phyloP scores from a whole-genome alignment of 352 stramenopile genomes.

The Discostella stelligera region DNA sequence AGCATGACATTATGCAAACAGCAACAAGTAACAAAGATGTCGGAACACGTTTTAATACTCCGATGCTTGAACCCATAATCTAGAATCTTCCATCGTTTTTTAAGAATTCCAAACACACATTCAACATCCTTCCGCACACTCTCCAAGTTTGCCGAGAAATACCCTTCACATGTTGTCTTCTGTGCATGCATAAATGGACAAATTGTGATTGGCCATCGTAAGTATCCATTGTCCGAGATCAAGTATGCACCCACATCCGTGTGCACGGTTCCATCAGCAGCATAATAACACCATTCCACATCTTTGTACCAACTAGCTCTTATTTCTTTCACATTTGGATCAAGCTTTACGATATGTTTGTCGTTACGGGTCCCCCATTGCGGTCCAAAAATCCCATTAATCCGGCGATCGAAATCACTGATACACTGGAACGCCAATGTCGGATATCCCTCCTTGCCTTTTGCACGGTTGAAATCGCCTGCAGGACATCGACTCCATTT shows the following conservation, averaged over 20 bases:
- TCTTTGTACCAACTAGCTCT: slow-evolving; percentile 24
- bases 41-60: slow-evolving; percentile 17
- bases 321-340: slow-evolving; percentile 24
- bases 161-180: slow-evolving; percentile 39
- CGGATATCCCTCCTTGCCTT: slow-evolving; percentile 36
- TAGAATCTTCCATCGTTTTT: slow-evolving; percentile 35
- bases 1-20: slow-evolving; percentile 54
- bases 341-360: slow-evolving; percentile 39
- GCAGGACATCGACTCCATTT: slow-evolving; percentile 36
- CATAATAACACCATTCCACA: slow-evolving; percentile 23
- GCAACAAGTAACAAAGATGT: slow-evolving; percentile 52
- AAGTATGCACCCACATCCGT: slow-evolving; percentile 25
- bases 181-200: slow-evolving; percentile 28
- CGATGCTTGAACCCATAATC: slow-evolving; percentile 32
- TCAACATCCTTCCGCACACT: slow-evolving; percentile 58
- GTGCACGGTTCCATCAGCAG: slow-evolving; percentile 2
- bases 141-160: slow-evolving; percentile 41
- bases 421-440: slow-evolving; percentile 44
- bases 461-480: slow-evolving; percentile 14
- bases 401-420: slow-evolving; percentile 13
- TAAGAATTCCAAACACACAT: slow-evolving; percentile 48
- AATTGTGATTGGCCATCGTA: slow-evolving; percentile 38
- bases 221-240: slow-evolving; percentile 46
- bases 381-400: slow-evolving; percentile 12
- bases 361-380: slow-evolving; percentile 40